These are phyloP conservation scores for Sporothrix inflata DNA, from an alignment of 2,329 filamentous ascomycete species.

Conservation along the genomic window DNA sequence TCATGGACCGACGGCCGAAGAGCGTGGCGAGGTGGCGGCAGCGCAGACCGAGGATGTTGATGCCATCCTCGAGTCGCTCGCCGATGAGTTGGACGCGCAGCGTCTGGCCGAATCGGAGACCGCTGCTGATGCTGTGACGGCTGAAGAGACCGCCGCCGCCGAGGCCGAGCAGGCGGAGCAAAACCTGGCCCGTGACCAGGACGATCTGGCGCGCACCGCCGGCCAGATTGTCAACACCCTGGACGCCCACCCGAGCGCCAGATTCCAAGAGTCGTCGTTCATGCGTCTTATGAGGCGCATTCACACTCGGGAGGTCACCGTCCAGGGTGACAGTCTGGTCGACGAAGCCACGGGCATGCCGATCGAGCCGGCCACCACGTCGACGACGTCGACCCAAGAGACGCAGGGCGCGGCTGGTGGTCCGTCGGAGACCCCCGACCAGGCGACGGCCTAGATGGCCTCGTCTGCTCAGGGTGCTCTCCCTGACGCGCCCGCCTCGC, in stretches of 20 bases:
- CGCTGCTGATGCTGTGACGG: background rate
- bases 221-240: slow-evolving; percentile 71
- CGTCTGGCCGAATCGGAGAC: background rate
- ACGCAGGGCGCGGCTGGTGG: background rate
- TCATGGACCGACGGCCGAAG: slow-evolving; percentile 37
- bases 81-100: slow-evolving; percentile 32
- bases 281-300: slow-evolving; percentile 76
- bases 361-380: slow-evolving; percentile 26
- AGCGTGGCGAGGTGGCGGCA: slow-evolving; percentile 28
- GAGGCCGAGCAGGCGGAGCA: slow-evolving; percentile 36
- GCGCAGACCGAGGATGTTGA: slow-evolving; percentile 34
- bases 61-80: slow-evolving; percentile 36
- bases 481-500: background rate
- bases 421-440: background rate
- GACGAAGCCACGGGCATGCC: slow-evolving; percentile 38
- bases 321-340: slow-evolving; percentile 60
- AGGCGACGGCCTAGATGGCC: background rate
- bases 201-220: slow-evolving; percentile 74
- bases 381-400: background rate
- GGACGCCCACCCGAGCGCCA: slow-evolving; percentile 67
- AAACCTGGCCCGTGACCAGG: slow-evolving; percentile 48
- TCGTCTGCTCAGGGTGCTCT: background rate
- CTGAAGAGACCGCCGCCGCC: background rate
- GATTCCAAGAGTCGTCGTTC: slow-evolving; percentile 80
- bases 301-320: slow-evolving; percentile 70